phyloP scores from a whole-genome alignment of 805 yeast genomes.

The Phaffomyces opuntiae region DNA sequence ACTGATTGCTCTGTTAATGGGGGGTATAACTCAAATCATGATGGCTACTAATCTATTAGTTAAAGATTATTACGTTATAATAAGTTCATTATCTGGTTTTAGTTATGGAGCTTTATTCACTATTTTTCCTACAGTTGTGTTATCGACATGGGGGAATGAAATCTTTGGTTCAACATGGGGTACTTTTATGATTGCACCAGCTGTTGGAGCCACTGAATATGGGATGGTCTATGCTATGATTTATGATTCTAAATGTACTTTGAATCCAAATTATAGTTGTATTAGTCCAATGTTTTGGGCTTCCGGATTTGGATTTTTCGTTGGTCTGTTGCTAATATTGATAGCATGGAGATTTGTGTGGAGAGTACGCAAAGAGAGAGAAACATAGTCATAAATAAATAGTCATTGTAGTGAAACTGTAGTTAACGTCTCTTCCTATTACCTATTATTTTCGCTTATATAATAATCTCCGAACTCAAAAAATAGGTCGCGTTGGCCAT shows the following conservation, averaged over 20 bases:
- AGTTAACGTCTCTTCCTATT: no score
- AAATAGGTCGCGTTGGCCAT: slow-evolving; percentile 14
- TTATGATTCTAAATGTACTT: slow-evolving; percentile 38
- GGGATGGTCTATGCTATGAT: slow-evolving; percentile 64
- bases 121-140: slow-evolving; percentile 74
- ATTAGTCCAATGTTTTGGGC: slow-evolving; percentile 16
- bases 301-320: slow-evolving; percentile 8
- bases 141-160: slow-evolving; percentile 82
- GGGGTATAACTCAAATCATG: slow-evolving; percentile 31
- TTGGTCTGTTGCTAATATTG: slow-evolving; percentile 9
- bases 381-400: neutral
- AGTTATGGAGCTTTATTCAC: slow-evolving; percentile 84
- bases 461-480: neutral
- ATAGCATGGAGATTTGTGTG: slow-evolving; percentile 19
- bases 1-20: slow-evolving; percentile 25
- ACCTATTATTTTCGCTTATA: no score
- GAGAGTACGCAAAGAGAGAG: slow-evolving; percentile 2
- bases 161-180: slow-evolving; percentile 94
- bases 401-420: no score
- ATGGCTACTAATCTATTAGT: slow-evolving; percentile 19
- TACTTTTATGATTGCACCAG: slow-evolving; percentile 80
- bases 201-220: slow-evolving; percentile 64
- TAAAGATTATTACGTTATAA: slow-evolving; percentile 17
- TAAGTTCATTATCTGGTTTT: slow-evolving; percentile 54
- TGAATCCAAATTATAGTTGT: slow-evolving; percentile 4